phyloP scores from a whole-genome alignment of 176 grass and related monocot genomes.

The Cenchrus purpureus region DNA sequence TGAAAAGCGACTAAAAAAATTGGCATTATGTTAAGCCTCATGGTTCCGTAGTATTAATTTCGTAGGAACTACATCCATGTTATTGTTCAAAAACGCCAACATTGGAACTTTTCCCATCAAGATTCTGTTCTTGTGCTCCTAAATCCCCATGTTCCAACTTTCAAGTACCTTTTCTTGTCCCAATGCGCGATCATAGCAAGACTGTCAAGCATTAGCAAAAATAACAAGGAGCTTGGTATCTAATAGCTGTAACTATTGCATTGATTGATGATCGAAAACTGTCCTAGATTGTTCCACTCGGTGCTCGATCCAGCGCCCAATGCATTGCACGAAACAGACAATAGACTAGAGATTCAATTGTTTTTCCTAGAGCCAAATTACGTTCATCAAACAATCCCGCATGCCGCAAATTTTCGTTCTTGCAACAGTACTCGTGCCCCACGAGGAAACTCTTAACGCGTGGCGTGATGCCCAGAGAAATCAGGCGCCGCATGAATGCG shows the following conservation, averaged over 20 bases:
- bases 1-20: background rate
- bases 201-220: background rate
- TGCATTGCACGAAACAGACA: background rate
- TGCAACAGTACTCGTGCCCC: background rate
- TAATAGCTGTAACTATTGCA: background rate
- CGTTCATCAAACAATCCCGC: background rate
- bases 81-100: background rate
- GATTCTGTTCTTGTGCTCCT: background rate
- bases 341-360: background rate
- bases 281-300: background rate
- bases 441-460: conserved; percentile 20
- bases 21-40: background rate
- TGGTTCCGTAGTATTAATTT: background rate
- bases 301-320: background rate
- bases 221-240: background rate
- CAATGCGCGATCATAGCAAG: background rate
- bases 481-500: background rate
- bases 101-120: background rate
- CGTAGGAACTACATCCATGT: background rate
- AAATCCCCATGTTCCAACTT: background rate
- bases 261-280: background rate
- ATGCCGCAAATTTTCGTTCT: background rate
- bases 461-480: conserved; percentile 19
- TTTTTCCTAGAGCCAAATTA: background rate
- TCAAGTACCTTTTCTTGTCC: background rate